A percentile compares a stretch with the other conserved stretches of the same genome.
Conservation (phyloP, 805 yeast species). For the Lipomyces starkeyi region DNA sequence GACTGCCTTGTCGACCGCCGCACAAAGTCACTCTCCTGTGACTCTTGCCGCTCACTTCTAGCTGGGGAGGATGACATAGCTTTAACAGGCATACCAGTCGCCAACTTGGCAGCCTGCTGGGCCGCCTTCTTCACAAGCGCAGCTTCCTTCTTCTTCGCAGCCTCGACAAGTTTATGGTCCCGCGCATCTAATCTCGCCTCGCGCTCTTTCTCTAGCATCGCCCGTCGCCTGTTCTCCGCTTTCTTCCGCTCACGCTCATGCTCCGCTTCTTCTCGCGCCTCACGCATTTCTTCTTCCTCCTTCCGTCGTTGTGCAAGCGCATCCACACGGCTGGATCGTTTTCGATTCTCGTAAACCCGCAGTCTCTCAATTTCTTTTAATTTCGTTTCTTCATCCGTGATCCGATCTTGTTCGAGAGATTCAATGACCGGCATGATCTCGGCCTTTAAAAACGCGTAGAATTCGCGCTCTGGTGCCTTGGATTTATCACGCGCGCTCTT, state of each 20-base stretch:
- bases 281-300: slow-evolving; percentile 39
- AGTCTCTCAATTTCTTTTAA: slow-evolving; percentile 41
- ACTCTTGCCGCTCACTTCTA: slow-evolving; percentile 23
- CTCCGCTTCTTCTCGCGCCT: slow-evolving; percentile 30
- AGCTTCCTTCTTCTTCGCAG: slow-evolving; percentile 27
- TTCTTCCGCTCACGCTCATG: slow-evolving; percentile 29
- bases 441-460: slow-evolving; percentile 36
- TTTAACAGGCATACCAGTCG: slow-evolving; percentile 10
- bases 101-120: slow-evolving; percentile 18
- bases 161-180: slow-evolving; percentile 30
- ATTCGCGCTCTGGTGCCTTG: slow-evolving; percentile 34
- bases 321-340: slow-evolving; percentile 46
- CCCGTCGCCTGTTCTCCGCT: slow-evolving; percentile 28
- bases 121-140: slow-evolving; percentile 29
- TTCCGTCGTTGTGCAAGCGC: slow-evolving; percentile 37
- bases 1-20: slow-evolving; percentile 31
- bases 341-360: slow-evolving; percentile 43
- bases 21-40: slow-evolving; percentile 20
- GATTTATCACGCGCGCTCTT: slow-evolving; percentile 30
- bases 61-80: slow-evolving; percentile 4
- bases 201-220: slow-evolving; percentile 23
- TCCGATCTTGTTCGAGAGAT: slow-evolving; percentile 41
- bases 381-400: slow-evolving; percentile 40
- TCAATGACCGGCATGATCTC: slow-evolving; percentile 44
- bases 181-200: slow-evolving; percentile 28